Conservation (phyloP, 2,329 filamentous ascomycete genomes). For the Aspergillus japonicus region DNA sequence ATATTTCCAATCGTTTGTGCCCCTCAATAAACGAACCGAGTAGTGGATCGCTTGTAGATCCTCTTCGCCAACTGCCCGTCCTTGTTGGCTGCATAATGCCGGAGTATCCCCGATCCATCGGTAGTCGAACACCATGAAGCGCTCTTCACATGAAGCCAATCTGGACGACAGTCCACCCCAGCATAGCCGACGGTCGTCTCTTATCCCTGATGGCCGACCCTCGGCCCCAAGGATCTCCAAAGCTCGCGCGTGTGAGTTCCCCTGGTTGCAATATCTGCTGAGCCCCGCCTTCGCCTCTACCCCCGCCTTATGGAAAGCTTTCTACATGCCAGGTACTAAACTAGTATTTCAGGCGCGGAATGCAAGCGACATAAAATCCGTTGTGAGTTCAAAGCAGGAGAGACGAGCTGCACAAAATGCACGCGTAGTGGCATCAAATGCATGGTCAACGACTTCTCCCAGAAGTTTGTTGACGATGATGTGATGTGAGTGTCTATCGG, state of each 20-base stretch:
- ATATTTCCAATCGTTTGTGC: too few species aligned
- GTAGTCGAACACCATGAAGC: constrained; percentile 29
- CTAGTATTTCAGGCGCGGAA: constrained; percentile 40
- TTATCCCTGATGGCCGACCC: constrained; percentile 21
- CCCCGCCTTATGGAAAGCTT: not conserved
- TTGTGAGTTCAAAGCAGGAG: constrained; percentile 51
- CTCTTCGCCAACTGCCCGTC: constrained; percentile 7
- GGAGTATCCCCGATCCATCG: constrained; percentile 26
- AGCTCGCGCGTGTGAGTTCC: constrained; percentile 41
- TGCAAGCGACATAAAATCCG: constrained; percentile 58
- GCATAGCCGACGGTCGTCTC: constrained; percentile 25
- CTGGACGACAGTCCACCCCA: constrained; percentile 28
- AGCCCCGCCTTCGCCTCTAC: not conserved
- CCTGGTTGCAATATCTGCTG: not conserved
- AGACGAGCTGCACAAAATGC: constrained; percentile 51
- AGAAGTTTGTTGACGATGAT: constrained; percentile 56
- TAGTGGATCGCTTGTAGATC: constrained; percentile 6
- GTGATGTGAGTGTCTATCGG: constrained; percentile 43
- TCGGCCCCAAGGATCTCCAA: constrained; percentile 40
- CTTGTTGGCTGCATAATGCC: constrained; percentile 21
- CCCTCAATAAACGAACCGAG: not conserved
- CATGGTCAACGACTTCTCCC: constrained; percentile 56
- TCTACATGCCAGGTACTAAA: constrained; percentile 5
- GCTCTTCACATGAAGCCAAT: constrained; percentile 37
- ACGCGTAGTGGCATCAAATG: constrained; percentile 52